Conservation (phyloP, 2,329 filamentous ascomycete genomes). For the Colletotrichum ledebouriae region DNA sequence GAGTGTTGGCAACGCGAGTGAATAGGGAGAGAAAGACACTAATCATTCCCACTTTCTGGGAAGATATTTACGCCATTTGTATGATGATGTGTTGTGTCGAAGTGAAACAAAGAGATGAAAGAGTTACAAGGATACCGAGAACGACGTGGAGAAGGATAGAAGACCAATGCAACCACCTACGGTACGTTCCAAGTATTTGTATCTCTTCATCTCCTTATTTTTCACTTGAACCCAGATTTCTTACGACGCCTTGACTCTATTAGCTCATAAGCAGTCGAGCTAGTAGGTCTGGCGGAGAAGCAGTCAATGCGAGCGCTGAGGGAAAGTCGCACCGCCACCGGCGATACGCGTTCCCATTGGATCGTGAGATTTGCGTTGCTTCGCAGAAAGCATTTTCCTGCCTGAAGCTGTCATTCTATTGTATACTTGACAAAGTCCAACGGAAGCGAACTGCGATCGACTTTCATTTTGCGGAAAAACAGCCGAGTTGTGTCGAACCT, state of each 20-base stretch:
- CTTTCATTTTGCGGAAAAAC: no score
- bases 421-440: no score
- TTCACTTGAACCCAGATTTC: not conserved
- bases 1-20: not conserved
- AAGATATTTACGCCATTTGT: not conserved
- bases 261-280: not conserved
- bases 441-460: no score
- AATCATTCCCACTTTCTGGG: not conserved
- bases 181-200: no score
- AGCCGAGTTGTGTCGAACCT: no score
- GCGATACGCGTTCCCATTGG: constrained; percentile 13
- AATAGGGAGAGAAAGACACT: not conserved
- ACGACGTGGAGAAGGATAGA: no score
- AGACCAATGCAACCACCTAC: no score
- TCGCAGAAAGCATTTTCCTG: not conserved
- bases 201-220: no score
- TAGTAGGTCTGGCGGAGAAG: constrained; percentile 13
- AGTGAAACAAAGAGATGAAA: no score
- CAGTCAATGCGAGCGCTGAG: not conserved
- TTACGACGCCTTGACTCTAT: not conserved
- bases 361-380: not conserved
- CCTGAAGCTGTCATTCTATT: no score
- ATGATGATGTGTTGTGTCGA: no score
- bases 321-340: constrained; percentile 3
- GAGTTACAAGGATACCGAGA: no score